A percentile compares a stretch with the other conserved stretches of the same genome.
Evolutionary conservation across 805 yeast species (phyloP).

Genomic region (Saturnispora serradocipensis): DNA sequence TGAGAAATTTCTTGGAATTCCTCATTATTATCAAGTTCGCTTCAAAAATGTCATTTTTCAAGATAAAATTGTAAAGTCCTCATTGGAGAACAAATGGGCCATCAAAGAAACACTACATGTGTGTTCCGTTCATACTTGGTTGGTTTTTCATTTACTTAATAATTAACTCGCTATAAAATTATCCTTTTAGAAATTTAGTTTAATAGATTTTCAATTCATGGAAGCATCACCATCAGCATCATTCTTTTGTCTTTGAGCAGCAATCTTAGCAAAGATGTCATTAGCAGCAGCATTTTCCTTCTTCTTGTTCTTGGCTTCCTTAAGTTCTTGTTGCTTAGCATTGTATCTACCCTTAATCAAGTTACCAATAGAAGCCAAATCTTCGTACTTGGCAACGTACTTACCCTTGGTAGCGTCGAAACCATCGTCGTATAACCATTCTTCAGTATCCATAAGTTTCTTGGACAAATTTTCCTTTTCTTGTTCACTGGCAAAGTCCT

Average conservation of each 20-base stretch:
- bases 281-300: conserved; percentile 41
- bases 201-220: conserved; percentile 20
- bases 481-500: conserved; percentile 78
- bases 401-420: conserved; percentile 93
- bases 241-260: conserved; percentile 51
- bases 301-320: conserved; percentile 77
- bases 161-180: conserved; percentile 1
- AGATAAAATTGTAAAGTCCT: not conserved
- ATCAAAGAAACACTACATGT: not conserved
- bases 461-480: conserved; percentile 75
- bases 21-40: not conserved
- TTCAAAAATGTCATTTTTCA: not conserved
- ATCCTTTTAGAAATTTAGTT: not conserved
- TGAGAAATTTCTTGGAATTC: not conserved
- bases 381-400: conserved; percentile 96
- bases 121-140: not conserved
- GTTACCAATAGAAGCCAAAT: conserved; percentile 90
- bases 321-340: conserved; percentile 91
- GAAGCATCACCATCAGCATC: conserved; percentile 29
- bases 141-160: not conserved
- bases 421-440: conserved; percentile 97
- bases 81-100: not conserved
- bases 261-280: conserved; percentile 56
- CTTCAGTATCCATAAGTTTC: conserved; percentile 80
- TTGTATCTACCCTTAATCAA: conserved; percentile 90